Conservation (phyloP, 768 basidiomycete species). For the Psilocybe tampanensis region DNA sequence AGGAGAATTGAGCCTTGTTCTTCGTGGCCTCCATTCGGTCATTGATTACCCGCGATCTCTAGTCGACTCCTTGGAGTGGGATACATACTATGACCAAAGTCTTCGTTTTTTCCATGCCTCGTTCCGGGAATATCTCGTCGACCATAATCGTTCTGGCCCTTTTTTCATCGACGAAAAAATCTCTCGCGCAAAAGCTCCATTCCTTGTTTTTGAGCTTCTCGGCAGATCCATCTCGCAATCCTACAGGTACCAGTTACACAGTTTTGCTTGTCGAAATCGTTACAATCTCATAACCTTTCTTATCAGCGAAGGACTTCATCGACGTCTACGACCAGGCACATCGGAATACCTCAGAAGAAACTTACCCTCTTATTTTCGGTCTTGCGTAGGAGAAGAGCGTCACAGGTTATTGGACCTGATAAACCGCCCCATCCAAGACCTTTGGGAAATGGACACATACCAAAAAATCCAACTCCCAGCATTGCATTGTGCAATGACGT, state of each 20-base stretch:
- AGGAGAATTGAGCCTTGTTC: background rate
- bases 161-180: slow-evolving; percentile 6
- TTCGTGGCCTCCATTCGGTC: slow-evolving; percentile 6
- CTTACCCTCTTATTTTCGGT: background rate
- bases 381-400: background rate
- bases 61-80: background rate
- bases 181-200: background rate
- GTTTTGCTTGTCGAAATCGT: background rate
- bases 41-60: background rate
- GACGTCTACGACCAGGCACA: background rate
- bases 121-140: slow-evolving; percentile 16
- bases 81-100: background rate
- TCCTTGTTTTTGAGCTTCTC: background rate
- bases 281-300: background rate
- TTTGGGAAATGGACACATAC: background rate
- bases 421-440: background rate
- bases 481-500: background rate
- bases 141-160: slow-evolving; percentile 8
- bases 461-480: background rate
- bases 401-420: background rate
- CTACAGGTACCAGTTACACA: background rate
- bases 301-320: background rate
- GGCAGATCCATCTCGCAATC: background rate
- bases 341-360: background rate
- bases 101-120: slow-evolving; percentile 14